A percentile compares a stretch with the other conserved stretches of the same genome.
Conservation (phyloP, 2,329 filamentous ascomycete genomes). For the Aspergillus puulaauensis region DNA sequence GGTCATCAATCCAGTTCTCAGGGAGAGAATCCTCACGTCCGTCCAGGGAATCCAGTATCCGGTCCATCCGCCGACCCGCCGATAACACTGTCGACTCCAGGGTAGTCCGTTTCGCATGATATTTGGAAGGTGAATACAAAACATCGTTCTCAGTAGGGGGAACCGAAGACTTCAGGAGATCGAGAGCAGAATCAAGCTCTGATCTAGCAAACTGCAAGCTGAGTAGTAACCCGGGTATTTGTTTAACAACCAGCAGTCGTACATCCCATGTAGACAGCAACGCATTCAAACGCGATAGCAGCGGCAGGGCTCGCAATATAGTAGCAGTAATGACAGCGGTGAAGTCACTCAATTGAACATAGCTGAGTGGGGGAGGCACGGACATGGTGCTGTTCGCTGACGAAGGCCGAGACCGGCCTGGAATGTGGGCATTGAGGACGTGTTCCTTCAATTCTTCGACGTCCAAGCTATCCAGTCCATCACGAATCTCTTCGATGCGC, state of each 20-base stretch:
- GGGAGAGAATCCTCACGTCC: conserved; percentile 81
- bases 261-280: conserved; percentile 77
- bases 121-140: conserved; percentile 34
- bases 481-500: conserved; percentile 70
- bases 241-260: conserved; percentile 71
- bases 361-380: conserved; percentile 46
- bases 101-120: conserved; percentile 50
- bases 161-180: conserved; percentile 25
- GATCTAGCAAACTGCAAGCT: conserved; percentile 54
- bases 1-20: conserved; percentile 79
- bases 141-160: conserved; percentile 26
- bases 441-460: conserved; percentile 82
- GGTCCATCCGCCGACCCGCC: conserved; percentile 73
- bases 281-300: conserved; percentile 69
- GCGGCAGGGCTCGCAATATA: conserved; percentile 82
- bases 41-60: conserved; percentile 83
- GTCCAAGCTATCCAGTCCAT: conserved; percentile 43
- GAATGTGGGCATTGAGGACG: conserved; percentile 77
- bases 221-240: conserved; percentile 67
- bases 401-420: conserved; percentile 58
- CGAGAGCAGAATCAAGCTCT: conserved; percentile 35
- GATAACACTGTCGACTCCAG: conserved; percentile 69
- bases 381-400: conserved; percentile 46
- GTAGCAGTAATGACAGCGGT: conserved; percentile 88
- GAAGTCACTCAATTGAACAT: conserved; percentile 80